A percentile compares a stretch with the other conserved stretches of the same genome.
These are phyloP conservation scores for Boletellus dicymbophilus DNA, from an alignment of 1,284 basidiomycete genomes.

Conservation along the genomic window DNA sequence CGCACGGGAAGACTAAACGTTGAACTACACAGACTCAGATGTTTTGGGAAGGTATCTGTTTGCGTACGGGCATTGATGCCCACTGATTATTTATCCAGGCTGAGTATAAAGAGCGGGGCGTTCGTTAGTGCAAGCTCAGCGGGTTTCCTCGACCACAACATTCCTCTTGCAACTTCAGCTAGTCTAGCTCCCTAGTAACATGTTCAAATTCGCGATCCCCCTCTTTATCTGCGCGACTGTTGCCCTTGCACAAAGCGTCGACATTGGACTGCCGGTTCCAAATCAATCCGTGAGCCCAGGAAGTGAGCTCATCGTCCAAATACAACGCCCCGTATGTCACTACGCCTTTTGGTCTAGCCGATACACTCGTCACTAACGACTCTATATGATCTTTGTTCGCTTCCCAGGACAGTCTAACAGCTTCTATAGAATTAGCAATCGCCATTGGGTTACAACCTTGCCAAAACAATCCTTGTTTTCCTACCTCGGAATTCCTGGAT, in stretches of 20 bases:
- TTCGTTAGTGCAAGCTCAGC: not conserved
- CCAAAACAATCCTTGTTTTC: not conserved
- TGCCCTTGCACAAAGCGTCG: constrained; percentile 22
- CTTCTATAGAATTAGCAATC: not conserved
- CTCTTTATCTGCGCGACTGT: constrained; percentile 12
- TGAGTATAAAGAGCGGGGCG: too few relatives aligned
- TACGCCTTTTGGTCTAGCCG: not conserved
- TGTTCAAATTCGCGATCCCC: constrained; percentile 6
- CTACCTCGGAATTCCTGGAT: not conserved
- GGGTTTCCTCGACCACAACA: not conserved
- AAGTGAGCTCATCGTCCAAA: not conserved
- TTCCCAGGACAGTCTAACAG: not conserved
- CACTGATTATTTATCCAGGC: too few relatives aligned
- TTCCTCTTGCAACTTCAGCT: not conserved
- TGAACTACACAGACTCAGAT: not conserved
- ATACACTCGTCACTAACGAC: too few relatives aligned
- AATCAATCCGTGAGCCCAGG: not conserved
- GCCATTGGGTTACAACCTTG: not conserved
- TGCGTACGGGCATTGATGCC: too few relatives aligned
- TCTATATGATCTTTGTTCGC: too few relatives aligned
- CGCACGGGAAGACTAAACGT: not conserved
- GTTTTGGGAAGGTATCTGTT: too few relatives aligned
- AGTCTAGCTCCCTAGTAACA: too few relatives aligned
- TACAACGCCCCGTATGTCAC: not conserved
- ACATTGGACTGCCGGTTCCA: not conserved